Evolutionary conservation across 345 rosid genomes (phyloP).

Genomic region (Diplotaxis tenuifolia): DNA sequence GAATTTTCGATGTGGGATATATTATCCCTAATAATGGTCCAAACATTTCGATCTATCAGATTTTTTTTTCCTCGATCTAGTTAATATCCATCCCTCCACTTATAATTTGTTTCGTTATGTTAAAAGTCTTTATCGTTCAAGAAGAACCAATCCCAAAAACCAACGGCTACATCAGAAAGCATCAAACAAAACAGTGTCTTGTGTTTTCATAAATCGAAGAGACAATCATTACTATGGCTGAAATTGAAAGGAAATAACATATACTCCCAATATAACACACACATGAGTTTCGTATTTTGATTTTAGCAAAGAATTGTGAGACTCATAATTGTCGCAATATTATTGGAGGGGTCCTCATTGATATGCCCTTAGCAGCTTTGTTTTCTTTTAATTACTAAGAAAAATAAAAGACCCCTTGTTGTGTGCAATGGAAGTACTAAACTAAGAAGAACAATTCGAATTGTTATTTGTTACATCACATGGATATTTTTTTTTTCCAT

Average conservation of each 20-base stretch:
- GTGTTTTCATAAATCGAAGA: slow-evolving; percentile 26
- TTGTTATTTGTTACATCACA: no score
- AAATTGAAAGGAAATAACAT: slow-evolving; percentile 21
- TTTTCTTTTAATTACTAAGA: background rate
- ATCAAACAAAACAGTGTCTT: slow-evolving; percentile 17
- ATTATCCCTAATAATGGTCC: no score
- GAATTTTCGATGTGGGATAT: no score
- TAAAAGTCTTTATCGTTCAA: background rate
- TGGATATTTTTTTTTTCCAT: no score
- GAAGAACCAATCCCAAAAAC: slow-evolving; percentile 4
- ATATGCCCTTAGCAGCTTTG: background rate
- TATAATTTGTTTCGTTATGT: background rate
- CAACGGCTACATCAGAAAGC: background rate
- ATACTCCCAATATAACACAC: background rate
- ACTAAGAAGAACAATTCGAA: background rate
- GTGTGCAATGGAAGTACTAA: background rate
- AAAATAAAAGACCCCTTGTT: background rate
- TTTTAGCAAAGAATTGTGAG: slow-evolving; percentile 1
- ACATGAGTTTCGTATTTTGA: slow-evolving; percentile 1
- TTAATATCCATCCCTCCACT: background rate
- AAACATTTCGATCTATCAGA: no score
- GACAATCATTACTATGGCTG: slow-evolving; percentile 27
- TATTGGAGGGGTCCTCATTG: slow-evolving; percentile 31
- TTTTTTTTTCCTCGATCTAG: no score
- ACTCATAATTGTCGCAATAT: slow-evolving; percentile 15